Conservation (phyloP, 495 filamentous ascomycete genomes). For the Aspergillus carlsbadensis region DNA sequence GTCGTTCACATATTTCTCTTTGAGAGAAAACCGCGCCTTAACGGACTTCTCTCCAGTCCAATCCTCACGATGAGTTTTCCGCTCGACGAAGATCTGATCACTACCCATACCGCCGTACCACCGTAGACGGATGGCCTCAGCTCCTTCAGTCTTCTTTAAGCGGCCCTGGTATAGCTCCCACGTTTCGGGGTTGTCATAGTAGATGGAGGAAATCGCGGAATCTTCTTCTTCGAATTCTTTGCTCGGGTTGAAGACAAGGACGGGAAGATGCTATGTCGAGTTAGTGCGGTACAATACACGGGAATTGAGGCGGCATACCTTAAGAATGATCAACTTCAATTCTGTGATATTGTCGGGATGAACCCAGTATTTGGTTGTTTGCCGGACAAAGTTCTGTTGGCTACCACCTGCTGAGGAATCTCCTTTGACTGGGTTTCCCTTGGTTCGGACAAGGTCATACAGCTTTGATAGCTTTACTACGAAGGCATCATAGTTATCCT, state of each 20-base stretch:
- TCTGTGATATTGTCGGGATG: constrained; percentile 99
- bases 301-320: constrained; percentile 42
- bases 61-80: constrained; percentile 97
- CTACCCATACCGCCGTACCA: constrained; percentile 98
- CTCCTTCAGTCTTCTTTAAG: constrained; percentile 95
- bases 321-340: constrained; percentile 93
- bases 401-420: constrained; percentile 86
- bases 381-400: constrained; percentile 94
- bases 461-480: constrained; percentile 94
- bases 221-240: constrained; percentile 93
- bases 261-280: constrained; percentile 71
- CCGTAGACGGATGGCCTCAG: constrained; percentile 91
- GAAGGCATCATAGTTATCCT: constrained; percentile 96
- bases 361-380: constrained; percentile 99
- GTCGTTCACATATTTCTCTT: constrained; percentile 96
- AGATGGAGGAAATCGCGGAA: constrained; percentile 94
- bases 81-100: constrained; percentile 94
- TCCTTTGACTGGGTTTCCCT: constrained; percentile 88
- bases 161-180: constrained; percentile 94
- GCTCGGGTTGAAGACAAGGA: constrained; percentile 94
- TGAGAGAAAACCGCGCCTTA: constrained; percentile 90
- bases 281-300: not conserved
- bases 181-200: constrained; percentile 90
- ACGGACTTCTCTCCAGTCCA: constrained; percentile 99
- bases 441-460: constrained; percentile 89